Evolutionary conservation across 1,139 yeast genomes (phyloP), one percentile per base, ranked within the genome.

Genomic region (Blastobotrys elegans): DNA sequence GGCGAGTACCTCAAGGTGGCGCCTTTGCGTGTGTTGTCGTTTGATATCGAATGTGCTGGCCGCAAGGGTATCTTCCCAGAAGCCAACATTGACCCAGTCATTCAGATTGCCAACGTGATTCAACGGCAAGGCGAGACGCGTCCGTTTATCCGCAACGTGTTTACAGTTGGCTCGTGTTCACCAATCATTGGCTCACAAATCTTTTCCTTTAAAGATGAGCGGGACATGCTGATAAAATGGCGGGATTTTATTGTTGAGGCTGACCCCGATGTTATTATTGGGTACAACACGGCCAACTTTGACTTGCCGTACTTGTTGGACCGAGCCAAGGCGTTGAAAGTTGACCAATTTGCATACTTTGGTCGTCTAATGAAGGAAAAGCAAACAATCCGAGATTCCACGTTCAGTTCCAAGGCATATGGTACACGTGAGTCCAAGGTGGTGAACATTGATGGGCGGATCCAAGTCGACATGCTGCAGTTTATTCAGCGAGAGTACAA

Each of bases 41-140:
- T 92, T 65, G 98, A 94, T 72, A 92, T 94, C 53, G 99, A 94
- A 68, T 94, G 99, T 76, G 95, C 98, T 5, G 98, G 98, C 44
- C 79, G 99, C 67, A 86, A 88, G 55, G 98, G 98, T 46, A 77
- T 92, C 17, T 94, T 94, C 65, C 98, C 99, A 0, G 98, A 94
- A 63, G 85, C 99, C 1, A 84, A 86, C 52, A 77, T 80, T 43
- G 99, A 94, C 67, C 85, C 96, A 0, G 96, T 94, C 7, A 94
- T 94, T 62, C 98, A 94, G 66, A 92, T 94, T 55, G 98, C 98
- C 3, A 92, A 89, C 61, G 96, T 90, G 21, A 95, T 92, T 2
- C 84, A 85, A 61, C 73, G 76, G 48, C 84, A 84, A 50, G 98
- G 97, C 44, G 90, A 84, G 36, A 53, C 71, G 13, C 76, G 79